Base-by-base conservation (phyloP, 768 basidiomycete species). In the Boletus rubroflammeus region DNA sequence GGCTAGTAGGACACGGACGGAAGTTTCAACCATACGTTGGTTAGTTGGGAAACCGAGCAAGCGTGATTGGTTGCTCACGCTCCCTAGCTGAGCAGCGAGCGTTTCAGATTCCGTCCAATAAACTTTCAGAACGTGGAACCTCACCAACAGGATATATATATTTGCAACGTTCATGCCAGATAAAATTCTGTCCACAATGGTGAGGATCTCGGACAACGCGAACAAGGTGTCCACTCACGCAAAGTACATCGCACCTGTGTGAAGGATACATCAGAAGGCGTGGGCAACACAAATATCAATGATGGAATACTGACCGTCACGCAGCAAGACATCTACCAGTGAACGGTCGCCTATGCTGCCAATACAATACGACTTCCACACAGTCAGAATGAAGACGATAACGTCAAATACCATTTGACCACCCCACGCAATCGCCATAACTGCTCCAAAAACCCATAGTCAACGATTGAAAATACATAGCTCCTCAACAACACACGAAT, bases 311-410 rank as follows among this genome's bases (percentile, higher is more conserved):
- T 42, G 21, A 62, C 60, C 61, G n/a, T 63, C 63, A 23, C 62
- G 54, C 17, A 63, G 35, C 25, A 63, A 19, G 10, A 55, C 34
- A 15, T 61, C 50, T 26, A 60, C 25, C 15, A 63, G 42, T 15
- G 31, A 54, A 36, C 49, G 50, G 4, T 45, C 28, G 10, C 59
- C 50, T 14, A 21, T 4, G n/a, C 1, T 52, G 3, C 62, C 36
- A 28, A 54, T 26, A 38, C 31, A 31, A n/a, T 26, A 54, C 0
- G 58, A 44, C 42, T 38, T 62, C 54, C 58, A 57, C 3, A 65
- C 26, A 6, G 62, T 69, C 7, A 69, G 47, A 21, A 41, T 6
- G 52, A 68, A 68, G n/a, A 65, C 41, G 41, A 61, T 21, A 8
- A 48, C 15, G 23, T 68, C 65, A 39, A 65, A 69, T 6, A 51